A percentile compares a stretch with the other conserved stretches of the same genome.
These are phyloP conservation scores for Calonectria hawksworthii DNA, from an alignment of 2,329 filamentous ascomycete genomes.

Conservation along the genomic window DNA sequence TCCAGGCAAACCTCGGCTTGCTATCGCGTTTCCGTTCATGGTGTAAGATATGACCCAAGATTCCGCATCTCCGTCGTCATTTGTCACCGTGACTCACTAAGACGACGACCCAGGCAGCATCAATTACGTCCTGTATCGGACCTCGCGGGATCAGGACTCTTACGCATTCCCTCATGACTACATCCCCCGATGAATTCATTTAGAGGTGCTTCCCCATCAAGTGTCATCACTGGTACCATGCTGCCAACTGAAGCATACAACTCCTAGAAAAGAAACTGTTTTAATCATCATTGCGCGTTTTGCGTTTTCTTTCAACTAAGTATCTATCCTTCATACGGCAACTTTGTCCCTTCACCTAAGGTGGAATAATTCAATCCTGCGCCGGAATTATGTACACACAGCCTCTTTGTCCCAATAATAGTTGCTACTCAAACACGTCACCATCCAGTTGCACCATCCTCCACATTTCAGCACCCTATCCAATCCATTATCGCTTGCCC, in stretches of 20 bases:
- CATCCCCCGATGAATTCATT: background rate
- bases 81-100: slow-evolving; percentile 7
- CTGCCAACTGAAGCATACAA: background rate
- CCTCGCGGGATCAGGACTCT: background rate
- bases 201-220: no score
- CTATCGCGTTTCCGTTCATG: slow-evolving; percentile 1
- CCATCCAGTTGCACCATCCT: slow-evolving; percentile 10
- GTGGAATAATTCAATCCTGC: slow-evolving; percentile 23
- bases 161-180: background rate
- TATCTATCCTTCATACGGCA: slow-evolving; percentile 22
- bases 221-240: background rate
- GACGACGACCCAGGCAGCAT: background rate
- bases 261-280: background rate
- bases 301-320: slow-evolving; percentile 10
- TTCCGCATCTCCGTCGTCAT: background rate
- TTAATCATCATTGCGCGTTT: slow-evolving; percentile 20
- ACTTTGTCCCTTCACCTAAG: slow-evolving; percentile 11
- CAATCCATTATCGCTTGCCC: slow-evolving; percentile 51
- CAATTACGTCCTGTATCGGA: background rate
- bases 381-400: slow-evolving; percentile 30
- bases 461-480: background rate
- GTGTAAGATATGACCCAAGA: slow-evolving; percentile 12
- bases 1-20: background rate
- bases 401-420: slow-evolving; percentile 17
- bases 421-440: slow-evolving; percentile 30